Conservation (phyloP, 495 filamentous ascomycete species). For the Podospora australis region DNA sequence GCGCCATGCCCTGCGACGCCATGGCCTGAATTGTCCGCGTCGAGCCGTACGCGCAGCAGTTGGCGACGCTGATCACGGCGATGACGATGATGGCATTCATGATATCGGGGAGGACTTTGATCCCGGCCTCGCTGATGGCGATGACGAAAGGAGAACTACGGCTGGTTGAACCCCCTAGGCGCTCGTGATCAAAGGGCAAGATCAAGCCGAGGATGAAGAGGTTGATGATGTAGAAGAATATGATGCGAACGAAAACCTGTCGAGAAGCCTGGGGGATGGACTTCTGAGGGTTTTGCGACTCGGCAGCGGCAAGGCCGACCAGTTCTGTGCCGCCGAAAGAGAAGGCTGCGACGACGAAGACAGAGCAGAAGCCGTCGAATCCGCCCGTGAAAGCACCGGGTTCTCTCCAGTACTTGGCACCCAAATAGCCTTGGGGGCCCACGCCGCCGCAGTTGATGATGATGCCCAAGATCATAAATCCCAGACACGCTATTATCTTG, state of each 20-base stretch:
- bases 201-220: constrained; percentile 57
- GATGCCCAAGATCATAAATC: constrained; percentile 49
- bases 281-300: constrained; percentile 69
- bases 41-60: constrained; percentile 56
- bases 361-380: constrained; percentile 61
- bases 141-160: constrained; percentile 61
- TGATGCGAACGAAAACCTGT: constrained; percentile 79
- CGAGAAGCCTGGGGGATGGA: constrained; percentile 73
- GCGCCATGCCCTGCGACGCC: constrained; percentile 50
- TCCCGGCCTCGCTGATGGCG: constrained; percentile 57
- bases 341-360: constrained; percentile 63
- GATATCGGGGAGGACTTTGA: constrained; percentile 59
- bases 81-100: constrained; percentile 67
- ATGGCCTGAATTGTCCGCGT: constrained; percentile 61
- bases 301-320: constrained; percentile 69
- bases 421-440: constrained; percentile 65
- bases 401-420: constrained; percentile 45
- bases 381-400: constrained; percentile 61
- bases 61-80: constrained; percentile 52
- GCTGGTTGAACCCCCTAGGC: constrained; percentile 32
- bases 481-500: constrained; percentile 33
- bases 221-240: constrained; percentile 71
- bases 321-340: constrained; percentile 66
- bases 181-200: constrained; percentile 34
- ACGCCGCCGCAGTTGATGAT: constrained; percentile 47